Evolutionary conservation across 2,329 filamentous ascomycete species (phyloP).

Genomic region (Fusarium continuum): DNA sequence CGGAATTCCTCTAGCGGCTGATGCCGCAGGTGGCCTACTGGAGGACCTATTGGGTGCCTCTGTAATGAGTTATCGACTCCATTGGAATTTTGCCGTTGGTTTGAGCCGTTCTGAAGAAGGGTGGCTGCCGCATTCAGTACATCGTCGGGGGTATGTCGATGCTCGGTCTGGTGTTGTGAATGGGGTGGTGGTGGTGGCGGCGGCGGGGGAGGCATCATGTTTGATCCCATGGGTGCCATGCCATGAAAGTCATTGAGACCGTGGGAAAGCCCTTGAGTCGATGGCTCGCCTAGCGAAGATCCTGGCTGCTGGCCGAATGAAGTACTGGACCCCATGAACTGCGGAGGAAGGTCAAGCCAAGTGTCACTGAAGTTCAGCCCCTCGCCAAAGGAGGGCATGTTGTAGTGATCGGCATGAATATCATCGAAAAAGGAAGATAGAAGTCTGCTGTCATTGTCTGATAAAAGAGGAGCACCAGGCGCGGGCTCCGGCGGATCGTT

Average conservation of each 20-base stretch:
- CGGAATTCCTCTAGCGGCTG: slow-evolving; percentile 55
- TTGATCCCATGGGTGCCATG: slow-evolving; percentile 40
- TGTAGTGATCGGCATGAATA: slow-evolving; percentile 61
- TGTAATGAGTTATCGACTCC: slow-evolving; percentile 38
- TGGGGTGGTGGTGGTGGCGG: slow-evolving; percentile 42
- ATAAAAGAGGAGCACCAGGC: slow-evolving; percentile 71
- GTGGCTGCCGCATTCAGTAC: slow-evolving; percentile 66
- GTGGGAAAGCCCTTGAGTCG: slow-evolving; percentile 34
- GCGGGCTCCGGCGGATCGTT: slow-evolving; percentile 69
- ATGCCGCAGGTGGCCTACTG: slow-evolving; percentile 54
- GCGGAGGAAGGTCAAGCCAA: slow-evolving; percentile 69
- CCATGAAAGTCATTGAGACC: slow-evolving; percentile 34
- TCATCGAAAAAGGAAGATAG: slow-evolving; percentile 67
- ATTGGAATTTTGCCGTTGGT: slow-evolving; percentile 36
- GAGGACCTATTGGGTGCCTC: slow-evolving; percentile 46
- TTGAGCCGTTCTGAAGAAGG: slow-evolving; percentile 56
- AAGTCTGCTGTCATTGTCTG: slow-evolving; percentile 67
- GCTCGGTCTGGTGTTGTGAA: slow-evolving; percentile 43
- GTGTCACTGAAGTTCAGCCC: slow-evolving; percentile 59
- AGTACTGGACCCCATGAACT: slow-evolving; percentile 72
- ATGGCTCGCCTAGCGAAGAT: slow-evolving; percentile 40
- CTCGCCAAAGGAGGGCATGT: slow-evolving; percentile 60
- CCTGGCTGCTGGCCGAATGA: slow-evolving; percentile 66
- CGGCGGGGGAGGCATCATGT: slow-evolving; percentile 50
- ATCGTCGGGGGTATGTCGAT: slow-evolving; percentile 58